Evolutionary conservation across 129 eudicot genomes (phyloP).

Genomic region (Pseudognaphalium luteoalbum): DNA sequence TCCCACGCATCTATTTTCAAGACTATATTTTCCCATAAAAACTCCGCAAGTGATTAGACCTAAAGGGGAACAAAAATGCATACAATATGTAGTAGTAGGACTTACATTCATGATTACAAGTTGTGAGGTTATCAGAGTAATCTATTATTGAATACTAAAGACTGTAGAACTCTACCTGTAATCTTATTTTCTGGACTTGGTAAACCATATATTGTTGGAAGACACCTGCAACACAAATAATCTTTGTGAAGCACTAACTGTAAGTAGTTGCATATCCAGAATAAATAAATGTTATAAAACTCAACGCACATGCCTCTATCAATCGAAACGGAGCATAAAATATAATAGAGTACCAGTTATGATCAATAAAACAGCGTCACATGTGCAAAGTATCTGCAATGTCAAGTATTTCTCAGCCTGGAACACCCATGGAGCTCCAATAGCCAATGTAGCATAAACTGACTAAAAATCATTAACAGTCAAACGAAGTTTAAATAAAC

Average conservation of each 20-base stretch:
- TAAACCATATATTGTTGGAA: constrained; percentile 93
- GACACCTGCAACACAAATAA: constrained; percentile 55
- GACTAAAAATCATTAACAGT: constrained; percentile 50
- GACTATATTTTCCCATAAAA: constrained; percentile 7
- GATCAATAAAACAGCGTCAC: constrained; percentile 64
- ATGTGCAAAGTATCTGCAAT: constrained; percentile 73
- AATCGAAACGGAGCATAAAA: neutral
- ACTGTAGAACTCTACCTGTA: constrained; percentile 59
- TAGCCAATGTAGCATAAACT: constrained; percentile 86
- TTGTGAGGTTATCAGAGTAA: constrained; percentile 5
- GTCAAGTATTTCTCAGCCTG: constrained; percentile 44
- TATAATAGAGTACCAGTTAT: constrained; percentile 56
- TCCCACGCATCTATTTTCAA: neutral
- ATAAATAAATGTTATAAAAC: neutral
- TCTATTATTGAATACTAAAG: constrained; percentile 10
- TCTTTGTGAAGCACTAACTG: constrained; percentile 8
- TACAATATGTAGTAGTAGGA: neutral
- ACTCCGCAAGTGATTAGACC: constrained; percentile 3
- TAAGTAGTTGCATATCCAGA: neutral
- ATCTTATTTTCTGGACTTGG: constrained; percentile 91
- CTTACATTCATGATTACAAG: constrained; percentile 12
- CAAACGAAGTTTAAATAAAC: neutral
- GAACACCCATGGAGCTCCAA: constrained; percentile 84
- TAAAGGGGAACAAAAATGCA: constrained; percentile 13
- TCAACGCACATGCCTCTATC: neutral